Evolutionary conservation across 2,329 filamentous ascomycete species (phyloP).

Genomic region (Aspergillus sp.): DNA sequence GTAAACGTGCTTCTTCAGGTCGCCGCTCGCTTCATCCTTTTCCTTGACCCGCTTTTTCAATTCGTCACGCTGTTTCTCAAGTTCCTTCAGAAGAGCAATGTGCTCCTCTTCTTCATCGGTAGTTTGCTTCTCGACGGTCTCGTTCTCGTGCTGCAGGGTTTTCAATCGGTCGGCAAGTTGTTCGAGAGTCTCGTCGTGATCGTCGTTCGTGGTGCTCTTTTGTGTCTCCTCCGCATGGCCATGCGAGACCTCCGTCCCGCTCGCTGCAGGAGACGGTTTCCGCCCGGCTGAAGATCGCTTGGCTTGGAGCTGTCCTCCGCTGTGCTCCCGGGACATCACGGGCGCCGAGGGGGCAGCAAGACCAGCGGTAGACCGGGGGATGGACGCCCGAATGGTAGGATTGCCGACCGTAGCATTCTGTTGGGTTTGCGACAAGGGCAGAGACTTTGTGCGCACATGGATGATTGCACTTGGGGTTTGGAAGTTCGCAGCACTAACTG

Average conservation of each 20-base stretch:
- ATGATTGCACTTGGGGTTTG: conserved; percentile 85
- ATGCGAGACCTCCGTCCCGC: conserved; percentile 41
- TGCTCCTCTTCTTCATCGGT: conserved; percentile 69
- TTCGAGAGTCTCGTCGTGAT: conserved; percentile 68
- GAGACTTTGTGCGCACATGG: conserved; percentile 71
- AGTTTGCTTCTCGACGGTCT: conserved; percentile 72
- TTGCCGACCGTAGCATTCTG: conserved; percentile 36
- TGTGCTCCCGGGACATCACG: conserved; percentile 66
- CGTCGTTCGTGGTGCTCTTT: conserved; percentile 45
- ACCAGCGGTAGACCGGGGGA: conserved; percentile 55
- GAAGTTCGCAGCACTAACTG: conserved; percentile 88
- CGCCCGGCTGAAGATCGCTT: conserved; percentile 72
- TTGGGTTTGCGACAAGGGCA: conserved; percentile 43
- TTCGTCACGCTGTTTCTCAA: conserved; percentile 76
- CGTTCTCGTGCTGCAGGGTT: conserved; percentile 76
- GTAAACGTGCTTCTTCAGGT: conserved; percentile 77
- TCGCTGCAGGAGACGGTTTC: conserved; percentile 72
- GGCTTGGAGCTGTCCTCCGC: conserved; percentile 53
- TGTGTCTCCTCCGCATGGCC: conserved; percentile 43
- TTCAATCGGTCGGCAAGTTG: conserved; percentile 82
- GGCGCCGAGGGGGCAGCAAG: conserved; percentile 63
- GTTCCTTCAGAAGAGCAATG: conserved; percentile 63
- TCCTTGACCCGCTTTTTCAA: conserved; percentile 78
- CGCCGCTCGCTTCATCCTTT: conserved; percentile 86
- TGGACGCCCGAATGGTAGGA: conserved; percentile 54